Percentiles rank a stretch among this genome's conserved stretches.
phyloP scores from a whole-genome alignment of 2,329 filamentous ascomycete species.

The Eurotiales sp. region DNA sequence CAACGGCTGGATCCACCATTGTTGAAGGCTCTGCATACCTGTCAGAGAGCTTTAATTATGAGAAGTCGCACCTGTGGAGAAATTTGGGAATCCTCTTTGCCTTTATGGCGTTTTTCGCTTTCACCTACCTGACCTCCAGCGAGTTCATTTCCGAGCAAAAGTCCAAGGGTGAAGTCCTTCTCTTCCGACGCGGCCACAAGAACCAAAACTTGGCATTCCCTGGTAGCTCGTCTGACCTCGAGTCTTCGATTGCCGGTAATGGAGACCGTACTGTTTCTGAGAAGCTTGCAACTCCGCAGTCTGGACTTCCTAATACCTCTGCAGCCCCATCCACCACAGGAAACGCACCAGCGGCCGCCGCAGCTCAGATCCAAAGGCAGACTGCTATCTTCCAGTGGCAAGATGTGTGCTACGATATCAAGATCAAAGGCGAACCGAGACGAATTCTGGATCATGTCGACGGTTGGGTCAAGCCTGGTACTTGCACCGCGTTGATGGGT shows the following conservation, averaged over 20 bases:
- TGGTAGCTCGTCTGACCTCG: conserved; percentile 3
- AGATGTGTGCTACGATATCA: conserved; percentile 76
- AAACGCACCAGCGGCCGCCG: too few relatives aligned
- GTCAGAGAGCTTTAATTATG: conserved; percentile 54
- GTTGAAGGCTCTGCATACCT: conserved; percentile 61
- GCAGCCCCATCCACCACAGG: too few relatives aligned
- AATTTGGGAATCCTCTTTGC: conserved; percentile 67
- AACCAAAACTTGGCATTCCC: conserved; percentile 1
- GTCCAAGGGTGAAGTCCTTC: conserved; percentile 71
- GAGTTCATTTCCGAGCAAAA: conserved; percentile 63
- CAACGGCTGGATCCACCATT: conserved; percentile 48
- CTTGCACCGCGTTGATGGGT: conserved; percentile 83
- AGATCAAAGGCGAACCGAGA: conserved; percentile 71
- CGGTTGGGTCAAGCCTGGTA: conserved; percentile 92
- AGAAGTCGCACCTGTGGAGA: conserved; percentile 58
- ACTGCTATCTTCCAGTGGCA: conserved; percentile 83
- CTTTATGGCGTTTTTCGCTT: conserved; percentile 61
- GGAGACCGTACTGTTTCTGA: background rate
- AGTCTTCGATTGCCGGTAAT: background rate
- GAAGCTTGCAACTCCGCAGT: background rate
- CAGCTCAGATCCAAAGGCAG: conserved; percentile 56
- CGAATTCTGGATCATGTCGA: conserved; percentile 81
- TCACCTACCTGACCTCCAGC: conserved; percentile 60
- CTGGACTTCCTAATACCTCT: too few relatives aligned
- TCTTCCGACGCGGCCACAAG: conserved; percentile 68